These are phyloP conservation scores for Bathelium albidoporum DNA, from an alignment of 495 filamentous ascomycete species.

Conservation along the genomic window DNA sequence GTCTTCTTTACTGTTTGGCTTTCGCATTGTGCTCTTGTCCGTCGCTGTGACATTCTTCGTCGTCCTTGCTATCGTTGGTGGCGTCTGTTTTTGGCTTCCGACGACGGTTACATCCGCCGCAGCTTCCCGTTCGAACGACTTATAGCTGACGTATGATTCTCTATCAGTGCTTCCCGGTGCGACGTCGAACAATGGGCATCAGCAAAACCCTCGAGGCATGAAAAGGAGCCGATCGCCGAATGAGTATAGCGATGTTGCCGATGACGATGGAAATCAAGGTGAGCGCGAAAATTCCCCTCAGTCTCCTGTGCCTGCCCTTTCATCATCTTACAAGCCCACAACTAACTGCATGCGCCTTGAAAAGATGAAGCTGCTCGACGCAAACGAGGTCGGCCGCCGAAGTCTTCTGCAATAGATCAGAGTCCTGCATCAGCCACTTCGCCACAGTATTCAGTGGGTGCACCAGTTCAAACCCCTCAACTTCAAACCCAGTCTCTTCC, in stretches of 20 bases:
- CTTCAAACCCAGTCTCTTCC: slow-evolving; percentile 59
- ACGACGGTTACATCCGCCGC: slow-evolving; percentile 21
- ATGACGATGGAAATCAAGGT: slow-evolving; percentile 67
- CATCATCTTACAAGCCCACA: neutral
- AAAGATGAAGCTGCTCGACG: slow-evolving; percentile 28
- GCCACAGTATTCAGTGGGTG: slow-evolving; percentile 34
- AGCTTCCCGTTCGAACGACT: slow-evolving; percentile 9
- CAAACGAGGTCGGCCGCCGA: slow-evolving; percentile 81
- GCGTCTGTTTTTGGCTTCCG: neutral
- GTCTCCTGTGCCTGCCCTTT: neutral
- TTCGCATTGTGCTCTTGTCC: neutral
- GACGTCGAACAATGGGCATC: slow-evolving; percentile 36
- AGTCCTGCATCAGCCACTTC: slow-evolving; percentile 21
- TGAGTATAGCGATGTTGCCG: slow-evolving; percentile 55
- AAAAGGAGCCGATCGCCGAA: slow-evolving; percentile 94
- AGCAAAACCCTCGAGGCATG: slow-evolving; percentile 59
- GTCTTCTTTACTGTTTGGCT: slow-evolving; percentile 11
- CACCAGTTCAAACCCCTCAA: slow-evolving; percentile 65
- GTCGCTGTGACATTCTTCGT: slow-evolving; percentile 1
- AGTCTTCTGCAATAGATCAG: slow-evolving; percentile 27
- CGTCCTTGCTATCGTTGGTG: too few species aligned
- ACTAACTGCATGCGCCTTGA: neutral
- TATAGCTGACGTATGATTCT: slow-evolving; percentile 12
- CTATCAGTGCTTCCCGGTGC: slow-evolving; percentile 20
- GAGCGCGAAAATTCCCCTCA: slow-evolving; percentile 38